Evolutionary conservation across 768 basidiomycete species (phyloP), one percentile per base, ranked within the genome.

Genomic region (Podaxis sp.): DNA sequence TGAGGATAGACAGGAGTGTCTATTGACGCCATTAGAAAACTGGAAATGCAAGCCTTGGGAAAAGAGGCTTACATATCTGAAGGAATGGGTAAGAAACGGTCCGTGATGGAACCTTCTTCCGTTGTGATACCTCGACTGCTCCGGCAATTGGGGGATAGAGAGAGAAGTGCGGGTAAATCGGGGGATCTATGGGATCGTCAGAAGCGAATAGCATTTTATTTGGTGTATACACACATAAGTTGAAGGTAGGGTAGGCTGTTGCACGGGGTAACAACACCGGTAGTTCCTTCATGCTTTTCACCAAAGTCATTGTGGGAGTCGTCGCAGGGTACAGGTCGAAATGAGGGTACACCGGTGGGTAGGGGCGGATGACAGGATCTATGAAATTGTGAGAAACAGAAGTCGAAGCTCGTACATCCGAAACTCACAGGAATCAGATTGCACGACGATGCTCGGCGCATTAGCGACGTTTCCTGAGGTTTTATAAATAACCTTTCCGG

Each of bases 111-210:
- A 1, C 12, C 22, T 38, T 44, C 44, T 10, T 46, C 22, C 8
- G 15, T 26, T 28, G 26, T n/a, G 20, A 11, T 22, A n/a, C 54
- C 15, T 51, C 15, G 10, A 28, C 8, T 33, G 17, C 17, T 5
- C 40, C 37, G 15, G 59, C 49, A 36, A 44, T 11, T 41, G 48
- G 36, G 33, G 78, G 79, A 66, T 78, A 82, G 44, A 79, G 70
- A 58, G 75, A 68, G 56, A 81, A 72, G 65, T 77, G 62, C 38
- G 83, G 80, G 65, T 81, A 82, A 48, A 77, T 60, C 24, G 72
- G 64, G 2, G 75, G 75, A 63, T 80, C 80, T 80, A 52, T 30
- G 20, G 4, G 50, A 6, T n/a, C 5, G 13, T 12, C 24, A 52
- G 56, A 58, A 20, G 38, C 44, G 22, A 44, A 12, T 17, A 5